Evolutionary conservation across 2,329 filamentous ascomycete species (phyloP).

Genomic region (Pseudogymnoascus sp.): DNA sequence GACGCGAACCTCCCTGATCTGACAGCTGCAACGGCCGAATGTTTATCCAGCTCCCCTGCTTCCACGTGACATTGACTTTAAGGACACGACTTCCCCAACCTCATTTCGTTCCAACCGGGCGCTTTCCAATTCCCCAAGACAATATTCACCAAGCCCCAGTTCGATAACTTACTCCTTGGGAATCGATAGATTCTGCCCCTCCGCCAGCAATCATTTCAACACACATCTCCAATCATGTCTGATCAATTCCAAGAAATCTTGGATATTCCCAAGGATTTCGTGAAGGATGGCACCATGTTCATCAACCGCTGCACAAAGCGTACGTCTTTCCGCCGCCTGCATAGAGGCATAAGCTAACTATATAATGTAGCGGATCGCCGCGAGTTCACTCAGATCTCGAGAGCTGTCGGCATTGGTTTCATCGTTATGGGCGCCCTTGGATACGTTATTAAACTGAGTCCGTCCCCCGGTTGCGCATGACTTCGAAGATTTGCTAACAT

Average conservation of each 20-base stretch:
- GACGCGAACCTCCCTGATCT: constrained; percentile 8
- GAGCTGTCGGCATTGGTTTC: constrained; percentile 44
- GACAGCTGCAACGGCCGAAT: background rate
- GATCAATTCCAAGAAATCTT: constrained; percentile 51
- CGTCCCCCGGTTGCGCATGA: constrained; percentile 14
- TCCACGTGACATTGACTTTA: background rate
- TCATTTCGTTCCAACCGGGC: constrained; percentile 7
- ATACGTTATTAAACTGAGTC: constrained; percentile 42
- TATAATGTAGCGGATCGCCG: constrained; percentile 28
- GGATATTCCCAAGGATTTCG: constrained; percentile 43
- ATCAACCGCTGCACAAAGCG: constrained; percentile 38
- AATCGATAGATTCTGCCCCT: constrained; percentile 1
- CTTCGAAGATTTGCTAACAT: background rate
- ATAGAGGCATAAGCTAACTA: background rate
- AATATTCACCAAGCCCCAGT: constrained; percentile 1
- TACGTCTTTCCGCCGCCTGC: constrained; percentile 20
- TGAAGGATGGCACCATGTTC: constrained; percentile 36
- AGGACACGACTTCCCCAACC: constrained; percentile 9
- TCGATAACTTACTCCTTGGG: constrained; percentile 4
- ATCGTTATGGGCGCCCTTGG: constrained; percentile 45
- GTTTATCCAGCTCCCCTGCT: background rate
- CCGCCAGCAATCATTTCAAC: background rate
- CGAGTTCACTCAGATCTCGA: constrained; percentile 39
- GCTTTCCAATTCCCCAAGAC: constrained; percentile 7
- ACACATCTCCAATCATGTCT: constrained; percentile 31